Percentiles rank a stretch among this genome's conserved stretches.
Conservation (phyloP, 2,329 filamentous ascomycete genomes). For the Aspergillus sp. region DNA sequence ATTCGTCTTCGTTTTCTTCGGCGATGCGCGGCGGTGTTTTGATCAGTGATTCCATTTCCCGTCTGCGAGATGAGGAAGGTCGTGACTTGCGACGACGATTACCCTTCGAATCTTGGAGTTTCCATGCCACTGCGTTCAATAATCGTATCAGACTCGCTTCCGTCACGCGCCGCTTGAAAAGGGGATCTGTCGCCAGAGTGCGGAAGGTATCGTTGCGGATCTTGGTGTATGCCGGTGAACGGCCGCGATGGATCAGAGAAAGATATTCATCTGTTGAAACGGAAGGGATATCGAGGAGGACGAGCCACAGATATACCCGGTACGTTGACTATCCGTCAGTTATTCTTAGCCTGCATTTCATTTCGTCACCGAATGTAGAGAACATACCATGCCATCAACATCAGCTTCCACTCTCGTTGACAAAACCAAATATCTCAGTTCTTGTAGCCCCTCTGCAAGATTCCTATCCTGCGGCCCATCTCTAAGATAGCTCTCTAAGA, state of each 20-base stretch:
- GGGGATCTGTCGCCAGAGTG: conserved; percentile 90
- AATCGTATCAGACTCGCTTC: conserved; percentile 92
- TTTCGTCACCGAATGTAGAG: background rate
- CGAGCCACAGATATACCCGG: conserved; percentile 93
- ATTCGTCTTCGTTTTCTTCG: conserved; percentile 33
- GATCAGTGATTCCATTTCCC: conserved; percentile 39
- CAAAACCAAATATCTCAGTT: conserved; percentile 44
- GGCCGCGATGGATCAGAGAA: conserved; percentile 80
- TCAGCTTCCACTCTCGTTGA: conserved; percentile 46
- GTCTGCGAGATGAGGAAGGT: conserved; percentile 39
- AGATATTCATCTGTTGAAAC: conserved; percentile 84
- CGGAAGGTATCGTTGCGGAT: conserved; percentile 98
- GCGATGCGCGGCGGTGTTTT: conserved; percentile 32
- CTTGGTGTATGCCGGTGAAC: conserved; percentile 91
- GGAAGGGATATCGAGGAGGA: conserved; percentile 80
- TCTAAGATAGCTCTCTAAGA: conserved; percentile 67
- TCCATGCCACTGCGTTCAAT: conserved; percentile 93
- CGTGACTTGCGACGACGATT: conserved; percentile 29
- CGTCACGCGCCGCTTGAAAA: conserved; percentile 90
- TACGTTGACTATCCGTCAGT: conserved; percentile 63
- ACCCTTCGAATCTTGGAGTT: conserved; percentile 67
- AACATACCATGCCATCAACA: conserved; percentile 46
- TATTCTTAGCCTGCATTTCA: conserved; percentile 5
- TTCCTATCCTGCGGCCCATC: conserved; percentile 72
- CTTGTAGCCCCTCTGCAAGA: conserved; percentile 36